Evolutionary conservation across 495 filamentous ascomycete genomes (phyloP).

Genomic region (Talaromyces ruber): DNA sequence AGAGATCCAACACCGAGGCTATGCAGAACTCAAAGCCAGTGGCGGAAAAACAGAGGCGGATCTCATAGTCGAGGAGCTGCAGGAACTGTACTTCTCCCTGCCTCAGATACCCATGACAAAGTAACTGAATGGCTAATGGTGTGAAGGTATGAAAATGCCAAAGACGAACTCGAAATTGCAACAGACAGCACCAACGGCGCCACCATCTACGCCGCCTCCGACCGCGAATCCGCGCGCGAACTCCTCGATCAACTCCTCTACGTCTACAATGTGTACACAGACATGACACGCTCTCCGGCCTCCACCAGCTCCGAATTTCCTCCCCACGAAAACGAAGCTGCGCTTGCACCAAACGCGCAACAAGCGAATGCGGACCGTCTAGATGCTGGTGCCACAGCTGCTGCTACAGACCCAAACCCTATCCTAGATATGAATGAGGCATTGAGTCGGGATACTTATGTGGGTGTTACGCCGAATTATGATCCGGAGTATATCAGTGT

Average conservation of each 20-base stretch:
- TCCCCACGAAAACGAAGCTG: conserved; percentile 2
- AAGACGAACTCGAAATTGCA: conserved; percentile 42
- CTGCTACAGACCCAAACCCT: not conserved
- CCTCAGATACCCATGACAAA: not conserved
- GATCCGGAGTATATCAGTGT: conserved; percentile 20
- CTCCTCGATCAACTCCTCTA: conserved; percentile 28
- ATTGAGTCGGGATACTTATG: not conserved
- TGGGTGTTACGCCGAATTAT: conserved; percentile 22
- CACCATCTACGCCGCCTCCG: conserved; percentile 40
- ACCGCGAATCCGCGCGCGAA: conserved; percentile 36
- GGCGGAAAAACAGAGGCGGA: conserved; percentile 21
- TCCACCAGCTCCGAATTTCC: not conserved
- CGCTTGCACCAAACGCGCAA: not conserved
- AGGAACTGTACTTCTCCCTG: conserved; percentile 23
- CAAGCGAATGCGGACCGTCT: conserved; percentile 4
- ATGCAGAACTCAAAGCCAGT: conserved; percentile 3
- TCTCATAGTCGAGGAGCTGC: conserved; percentile 31
- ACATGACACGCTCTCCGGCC: not conserved
- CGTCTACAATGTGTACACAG: conserved; percentile 29
- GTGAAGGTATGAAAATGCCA: conserved; percentile 27
- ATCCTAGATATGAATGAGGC: not conserved
- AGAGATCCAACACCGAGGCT: not conserved
- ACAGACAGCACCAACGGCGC: conserved; percentile 32
- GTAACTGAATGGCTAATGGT: not conserved
- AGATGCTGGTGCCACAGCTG: not conserved